phyloP scores from a whole-genome alignment of 2,329 filamentous ascomycete species.

The Penicillium sp. region DNA sequence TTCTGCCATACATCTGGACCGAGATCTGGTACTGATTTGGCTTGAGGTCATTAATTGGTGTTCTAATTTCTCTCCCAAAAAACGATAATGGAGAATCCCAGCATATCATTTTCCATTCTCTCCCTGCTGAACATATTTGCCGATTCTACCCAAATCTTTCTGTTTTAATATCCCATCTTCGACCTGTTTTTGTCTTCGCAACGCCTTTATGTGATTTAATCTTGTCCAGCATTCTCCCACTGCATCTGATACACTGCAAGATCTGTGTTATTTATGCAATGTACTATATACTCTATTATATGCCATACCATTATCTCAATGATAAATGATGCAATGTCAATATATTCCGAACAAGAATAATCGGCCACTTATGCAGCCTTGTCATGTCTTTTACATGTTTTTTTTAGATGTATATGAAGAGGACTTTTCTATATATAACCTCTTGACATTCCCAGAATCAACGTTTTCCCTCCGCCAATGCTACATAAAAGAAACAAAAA shows the following conservation, averaged over 20 bases:
- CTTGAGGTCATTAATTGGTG: neutral
- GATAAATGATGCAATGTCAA: constrained; percentile 13
- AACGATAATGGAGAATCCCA: neutral
- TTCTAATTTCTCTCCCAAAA: constrained; percentile 3
- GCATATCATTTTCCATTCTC: neutral
- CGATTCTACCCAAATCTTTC: neutral
- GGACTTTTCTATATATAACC: no score
- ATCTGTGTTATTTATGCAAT: neutral
- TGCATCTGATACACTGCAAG: neutral
- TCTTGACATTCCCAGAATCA: neutral
- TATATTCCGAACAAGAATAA: neutral
- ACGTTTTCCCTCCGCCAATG: neutral
- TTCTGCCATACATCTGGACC: constrained; percentile 74
- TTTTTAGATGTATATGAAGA: no score
- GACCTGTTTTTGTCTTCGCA: neutral
- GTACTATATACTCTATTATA: constrained; percentile 12
- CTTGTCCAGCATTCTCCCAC: neutral
- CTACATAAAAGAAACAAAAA: neutral
- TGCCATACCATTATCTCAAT: constrained; percentile 3
- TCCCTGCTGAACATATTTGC: constrained; percentile 8
- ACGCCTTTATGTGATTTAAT: constrained; percentile 8
- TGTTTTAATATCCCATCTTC: constrained; percentile 13
- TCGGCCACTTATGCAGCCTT: no score
- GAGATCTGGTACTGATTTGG: constrained; percentile 53
- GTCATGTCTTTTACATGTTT: no score